Evolutionary conservation across 768 basidiomycete species (phyloP).

Genomic region (Favolaschia claudopus): DNA sequence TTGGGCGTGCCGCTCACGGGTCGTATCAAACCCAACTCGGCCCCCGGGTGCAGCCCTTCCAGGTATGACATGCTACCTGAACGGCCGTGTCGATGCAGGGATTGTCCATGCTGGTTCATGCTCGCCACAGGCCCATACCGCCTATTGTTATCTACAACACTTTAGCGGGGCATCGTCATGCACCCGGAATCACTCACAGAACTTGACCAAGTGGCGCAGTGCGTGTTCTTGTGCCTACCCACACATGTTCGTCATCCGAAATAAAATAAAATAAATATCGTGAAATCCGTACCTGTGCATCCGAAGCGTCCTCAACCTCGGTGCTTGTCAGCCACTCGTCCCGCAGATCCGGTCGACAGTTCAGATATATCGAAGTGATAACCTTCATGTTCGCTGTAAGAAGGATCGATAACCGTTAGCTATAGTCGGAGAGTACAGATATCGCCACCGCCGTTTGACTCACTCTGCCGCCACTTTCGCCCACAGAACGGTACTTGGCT

Average conservation of each 20-base stretch:
- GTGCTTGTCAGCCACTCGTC: constrained; percentile 97
- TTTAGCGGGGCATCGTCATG: constrained; percentile 20
- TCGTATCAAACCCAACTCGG: constrained; percentile 78
- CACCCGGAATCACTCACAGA: constrained; percentile 68
- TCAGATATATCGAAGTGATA: constrained; percentile 97
- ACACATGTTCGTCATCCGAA: constrained; percentile 17
- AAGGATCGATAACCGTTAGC: constrained; percentile 7
- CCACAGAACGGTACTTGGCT: constrained; percentile 99
- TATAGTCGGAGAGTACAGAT: constrained; percentile 3
- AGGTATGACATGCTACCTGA: constrained; percentile 86
- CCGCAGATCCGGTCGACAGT: constrained; percentile 94
- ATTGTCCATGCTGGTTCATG: constrained; percentile 56
- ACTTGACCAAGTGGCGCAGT: constrained; percentile 90
- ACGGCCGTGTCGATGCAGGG: constrained; percentile 81
- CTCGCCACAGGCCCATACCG: constrained; percentile 76
- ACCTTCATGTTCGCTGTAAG: constrained; percentile 97
- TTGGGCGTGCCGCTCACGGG: constrained; percentile 81
- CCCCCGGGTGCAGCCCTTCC: constrained; percentile 78
- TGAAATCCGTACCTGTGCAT: constrained; percentile 73
- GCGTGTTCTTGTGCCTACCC: constrained; percentile 92
- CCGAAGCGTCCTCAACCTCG: constrained; percentile 91
- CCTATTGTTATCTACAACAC: constrained; percentile 80
- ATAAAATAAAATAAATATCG: constrained; percentile 2
- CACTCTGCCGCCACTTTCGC: constrained; percentile 97
- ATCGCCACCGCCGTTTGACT: constrained; percentile 33